phyloP scores from a whole-genome alignment of 805 yeast genomes.

The Candida arabinofermentans region DNA sequence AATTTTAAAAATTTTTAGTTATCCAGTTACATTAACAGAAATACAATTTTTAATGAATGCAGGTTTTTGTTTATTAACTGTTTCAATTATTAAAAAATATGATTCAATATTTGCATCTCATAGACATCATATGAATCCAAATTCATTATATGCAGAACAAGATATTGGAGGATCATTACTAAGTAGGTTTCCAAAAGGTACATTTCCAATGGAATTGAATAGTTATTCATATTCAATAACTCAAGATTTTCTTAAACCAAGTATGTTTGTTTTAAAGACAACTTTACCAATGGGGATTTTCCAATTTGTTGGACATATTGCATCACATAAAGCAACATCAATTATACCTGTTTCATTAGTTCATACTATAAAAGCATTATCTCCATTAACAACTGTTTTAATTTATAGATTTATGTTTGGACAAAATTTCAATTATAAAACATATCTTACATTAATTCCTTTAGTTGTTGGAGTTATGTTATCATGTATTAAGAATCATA shows the following conservation, averaged over 20 bases:
- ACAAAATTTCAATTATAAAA: slow-evolving; percentile 52
- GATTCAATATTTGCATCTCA: slow-evolving; percentile 32
- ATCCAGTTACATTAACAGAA: slow-evolving; percentile 88
- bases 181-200: slow-evolving; percentile 43
- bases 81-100: slow-evolving; percentile 21
- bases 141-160: slow-evolving; percentile 27
- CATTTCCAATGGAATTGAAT: slow-evolving; percentile 40
- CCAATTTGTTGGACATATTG: slow-evolving; percentile 88
- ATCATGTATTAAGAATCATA: slow-evolving; percentile 51
- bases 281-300: slow-evolving; percentile 94
- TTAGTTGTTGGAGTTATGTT: slow-evolving; percentile 82
- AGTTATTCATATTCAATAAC: slow-evolving; percentile 25
- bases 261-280: slow-evolving; percentile 47
- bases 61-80: slow-evolving; percentile 44
- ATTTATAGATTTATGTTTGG: slow-evolving; percentile 65
- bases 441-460: slow-evolving; percentile 78
- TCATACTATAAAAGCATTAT: slow-evolving; percentile 88
- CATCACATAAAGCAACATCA: slow-evolving; percentile 89
- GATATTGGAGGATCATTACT: slow-evolving; percentile 16
- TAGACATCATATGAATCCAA: slow-evolving; percentile 31
- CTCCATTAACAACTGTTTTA: slow-evolving; percentile 84
- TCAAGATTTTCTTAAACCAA: slow-evolving; percentile 49
- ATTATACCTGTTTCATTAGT: slow-evolving; percentile 92
- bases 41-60: slow-evolving; percentile 78
- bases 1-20: slow-evolving; percentile 63